These are phyloP conservation scores for Styphnolobium japonicum DNA, from an alignment of 306 rosid genomes.

Conservation along the genomic window DNA sequence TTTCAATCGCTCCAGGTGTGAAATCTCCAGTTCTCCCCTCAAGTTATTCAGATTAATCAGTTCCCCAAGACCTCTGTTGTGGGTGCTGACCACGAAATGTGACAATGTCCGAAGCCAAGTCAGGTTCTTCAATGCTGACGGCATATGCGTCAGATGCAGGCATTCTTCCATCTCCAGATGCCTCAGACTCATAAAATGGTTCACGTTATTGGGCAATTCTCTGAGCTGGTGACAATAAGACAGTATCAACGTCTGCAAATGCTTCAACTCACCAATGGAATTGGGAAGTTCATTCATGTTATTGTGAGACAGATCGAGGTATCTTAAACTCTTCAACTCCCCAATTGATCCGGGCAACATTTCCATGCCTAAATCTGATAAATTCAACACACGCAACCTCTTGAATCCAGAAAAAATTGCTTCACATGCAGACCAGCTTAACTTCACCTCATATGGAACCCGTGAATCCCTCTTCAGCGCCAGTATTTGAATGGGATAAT, in stretches of 20 bases:
- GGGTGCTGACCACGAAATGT: not conserved
- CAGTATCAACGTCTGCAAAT: not conserved
- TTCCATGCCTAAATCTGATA: not conserved
- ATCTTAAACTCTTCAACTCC: not conserved
- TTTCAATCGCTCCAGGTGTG: not conserved
- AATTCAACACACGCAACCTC: not conserved
- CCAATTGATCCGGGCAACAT: not conserved
- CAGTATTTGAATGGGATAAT: too few species aligned
- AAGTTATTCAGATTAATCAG: not conserved
- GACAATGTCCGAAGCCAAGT: not conserved
- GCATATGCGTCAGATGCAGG: not conserved
- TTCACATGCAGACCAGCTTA: not conserved
- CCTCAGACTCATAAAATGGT: not conserved
- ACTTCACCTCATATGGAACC: not conserved
- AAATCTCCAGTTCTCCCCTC: not conserved
- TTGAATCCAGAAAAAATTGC: not conserved
- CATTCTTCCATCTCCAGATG: not conserved
- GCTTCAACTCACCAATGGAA: not conserved
- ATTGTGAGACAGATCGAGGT: not conserved
- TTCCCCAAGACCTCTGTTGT: not conserved
- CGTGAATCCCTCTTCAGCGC: too few species aligned
- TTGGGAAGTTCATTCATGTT: not conserved
- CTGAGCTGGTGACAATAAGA: not conserved
- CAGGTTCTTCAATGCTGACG: not conserved
- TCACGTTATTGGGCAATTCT: not conserved